A percentile compares a stretch with the other conserved stretches of the same genome.
These are phyloP conservation scores for Casuarina cunninghamiana DNA, from an alignment of 306 rosid genomes.

Conservation along the genomic window DNA sequence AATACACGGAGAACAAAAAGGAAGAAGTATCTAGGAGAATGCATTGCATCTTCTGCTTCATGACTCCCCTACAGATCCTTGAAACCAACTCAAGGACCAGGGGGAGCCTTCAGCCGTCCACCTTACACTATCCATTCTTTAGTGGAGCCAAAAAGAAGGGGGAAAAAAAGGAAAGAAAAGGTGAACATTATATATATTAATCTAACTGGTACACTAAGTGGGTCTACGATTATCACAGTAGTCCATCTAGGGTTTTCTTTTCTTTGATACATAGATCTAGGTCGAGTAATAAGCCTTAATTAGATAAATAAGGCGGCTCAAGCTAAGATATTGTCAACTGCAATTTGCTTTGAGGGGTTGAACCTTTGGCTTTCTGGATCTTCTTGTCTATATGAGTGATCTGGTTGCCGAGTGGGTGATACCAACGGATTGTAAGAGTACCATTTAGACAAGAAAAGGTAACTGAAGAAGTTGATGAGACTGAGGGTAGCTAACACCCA, in stretches of 20 bases:
- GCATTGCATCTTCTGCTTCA: not conserved
- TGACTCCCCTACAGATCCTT: not conserved
- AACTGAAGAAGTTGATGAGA: constrained; percentile 52
- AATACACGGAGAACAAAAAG: not conserved
- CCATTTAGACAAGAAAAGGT: constrained; percentile 54
- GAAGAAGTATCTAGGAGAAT: not conserved
- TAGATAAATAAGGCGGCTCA: not conserved
- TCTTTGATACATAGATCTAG: constrained; percentile 1
- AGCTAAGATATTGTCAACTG: not conserved
- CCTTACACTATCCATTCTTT: not conserved
- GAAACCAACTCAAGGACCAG: not conserved
- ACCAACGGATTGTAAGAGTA: constrained; percentile 39
- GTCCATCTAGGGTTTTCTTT: not conserved
- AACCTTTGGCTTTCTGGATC: constrained; percentile 30
- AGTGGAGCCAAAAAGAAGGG: not conserved
- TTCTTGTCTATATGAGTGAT: not conserved
- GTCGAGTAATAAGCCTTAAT: constrained; percentile 1
- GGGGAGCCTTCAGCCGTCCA: not conserved
- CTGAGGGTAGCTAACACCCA: constrained; percentile 64
- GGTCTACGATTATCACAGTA: not conserved
- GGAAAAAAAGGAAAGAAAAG: no score
- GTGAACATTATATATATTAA: not conserved
- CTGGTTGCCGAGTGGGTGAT: constrained; percentile 7
- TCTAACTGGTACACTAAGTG: not conserved
- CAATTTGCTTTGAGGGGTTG: constrained; percentile 17